These are phyloP conservation scores for Skeletonema marinoi DNA, from an alignment of 108 stramenopile species.

Conservation along the genomic window DNA sequence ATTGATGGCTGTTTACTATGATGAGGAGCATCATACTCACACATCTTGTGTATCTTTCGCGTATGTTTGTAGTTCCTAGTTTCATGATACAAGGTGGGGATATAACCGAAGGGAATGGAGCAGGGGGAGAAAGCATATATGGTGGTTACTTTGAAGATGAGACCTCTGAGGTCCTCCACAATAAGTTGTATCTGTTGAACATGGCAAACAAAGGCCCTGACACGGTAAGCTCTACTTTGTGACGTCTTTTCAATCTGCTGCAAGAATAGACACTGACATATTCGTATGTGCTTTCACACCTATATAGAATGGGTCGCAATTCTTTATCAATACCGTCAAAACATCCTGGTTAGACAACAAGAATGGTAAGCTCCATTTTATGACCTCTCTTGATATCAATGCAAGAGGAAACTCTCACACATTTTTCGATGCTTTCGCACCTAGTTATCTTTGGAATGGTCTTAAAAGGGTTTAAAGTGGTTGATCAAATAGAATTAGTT, in stretches of 20 bases:
- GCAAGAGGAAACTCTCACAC: too few species aligned
- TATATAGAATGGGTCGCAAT: constrained; percentile 66
- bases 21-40: neutral
- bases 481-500: constrained; percentile 64
- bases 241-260: neutral
- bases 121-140: constrained; percentile 93
- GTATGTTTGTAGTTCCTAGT: constrained; percentile 74
- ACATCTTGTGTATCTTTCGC: neutral
- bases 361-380: constrained; percentile 24
- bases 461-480: constrained; percentile 64
- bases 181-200: constrained; percentile 82
- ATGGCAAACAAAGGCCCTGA: constrained; percentile 80
- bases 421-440: too few species aligned
- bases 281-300: neutral
- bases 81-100: constrained; percentile 95
- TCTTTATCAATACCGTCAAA: constrained; percentile 91
- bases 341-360: constrained; percentile 90
- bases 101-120: constrained; percentile 89
- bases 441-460: constrained; percentile 77
- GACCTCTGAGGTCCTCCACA: constrained; percentile 87
- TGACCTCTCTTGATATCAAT: too few species aligned
- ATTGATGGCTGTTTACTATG: neutral
- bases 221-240: constrained; percentile 18
- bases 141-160: constrained; percentile 91
- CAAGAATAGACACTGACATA: neutral